Conservation (phyloP, 2,329 filamentous ascomycete species). For the Fusarium sulawesiense region DNA sequence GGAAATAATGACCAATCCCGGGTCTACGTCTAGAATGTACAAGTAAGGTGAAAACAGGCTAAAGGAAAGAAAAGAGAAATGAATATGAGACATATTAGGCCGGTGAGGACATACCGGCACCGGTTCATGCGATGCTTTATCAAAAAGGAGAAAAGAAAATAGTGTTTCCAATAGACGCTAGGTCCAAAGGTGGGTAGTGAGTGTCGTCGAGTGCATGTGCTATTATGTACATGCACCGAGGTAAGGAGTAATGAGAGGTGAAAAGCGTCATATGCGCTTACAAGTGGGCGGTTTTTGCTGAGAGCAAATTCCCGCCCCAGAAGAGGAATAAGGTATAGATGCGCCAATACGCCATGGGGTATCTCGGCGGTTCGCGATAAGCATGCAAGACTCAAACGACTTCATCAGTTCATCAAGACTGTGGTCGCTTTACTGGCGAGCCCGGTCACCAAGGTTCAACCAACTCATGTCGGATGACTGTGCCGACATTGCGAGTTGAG, state of each 20-base stretch:
- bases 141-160: constrained; percentile 39
- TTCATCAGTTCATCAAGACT: constrained; percentile 38
- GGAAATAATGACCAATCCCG: constrained; percentile 46
- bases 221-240: constrained; percentile 28
- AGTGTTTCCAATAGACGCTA: constrained; percentile 25
- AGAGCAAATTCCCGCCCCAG: constrained; percentile 10
- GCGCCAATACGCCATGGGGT: constrained; percentile 32
- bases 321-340: constrained; percentile 11
- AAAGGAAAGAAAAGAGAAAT: constrained; percentile 30
- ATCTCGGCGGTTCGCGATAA: constrained; percentile 32
- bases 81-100: constrained; percentile 51
- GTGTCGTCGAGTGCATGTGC: constrained; percentile 33
- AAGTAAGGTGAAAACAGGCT: constrained; percentile 42
- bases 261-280: constrained; percentile 30
- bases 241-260: constrained; percentile 25
- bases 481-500: constrained; percentile 62
- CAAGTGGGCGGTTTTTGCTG: constrained; percentile 2
- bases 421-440: constrained; percentile 41
- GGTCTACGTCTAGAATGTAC: constrained; percentile 52
- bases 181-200: constrained; percentile 27
- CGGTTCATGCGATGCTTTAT: constrained; percentile 44
- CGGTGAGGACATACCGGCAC: constrained; percentile 47
- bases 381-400: constrained; percentile 25
- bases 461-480: constrained; percentile 79
- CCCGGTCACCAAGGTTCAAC: constrained; percentile 74